Evolutionary conservation across 148 eudicot species (phyloP), one percentile per base, ranked within the genome.

Genomic region (Fallopia convolvulus): DNA sequence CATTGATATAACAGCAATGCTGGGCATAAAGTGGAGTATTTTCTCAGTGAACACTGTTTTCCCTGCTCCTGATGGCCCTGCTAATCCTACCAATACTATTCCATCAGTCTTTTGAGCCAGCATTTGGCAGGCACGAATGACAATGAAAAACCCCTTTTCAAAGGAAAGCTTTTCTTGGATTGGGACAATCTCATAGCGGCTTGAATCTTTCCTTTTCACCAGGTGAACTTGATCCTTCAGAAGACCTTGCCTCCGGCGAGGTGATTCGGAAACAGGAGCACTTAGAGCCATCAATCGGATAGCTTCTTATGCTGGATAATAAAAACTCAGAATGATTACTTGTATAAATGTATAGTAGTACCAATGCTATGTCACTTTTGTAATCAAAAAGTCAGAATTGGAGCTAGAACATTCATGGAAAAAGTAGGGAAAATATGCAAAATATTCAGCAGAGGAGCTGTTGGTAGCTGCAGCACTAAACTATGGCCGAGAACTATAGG

Each of bases 21-120:
- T 88, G 6, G 98, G 97, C 95, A 90, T 88, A 75, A 90, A 94
- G 79, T 86, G 88, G 42, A 88, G 84, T 76, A 94, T 84, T 81
- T 94, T 94, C 79, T 94, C 98, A 32, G 97, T 94, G 76, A 94
- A 92, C 55, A 87, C 87, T 74, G 91, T 89, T 82, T 94, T 94
- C 70, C 97, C 98, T 52, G 98, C 97, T 72, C 98, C 98, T 32
- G 97, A 94, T 30, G 97, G 98, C 74, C 98, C 98, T 52, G 98
- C 98, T 78, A 94, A 14, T 55, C 98, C 97, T 30, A 94, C 89
- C 65, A 94, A 78, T 84, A 90, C 85, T 15, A 92, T 84, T 56
- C 98, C 97, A 46, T 90, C 92, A 83, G 90, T 94, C 77, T 89
- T 94, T 66, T 92, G 97, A 44, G 92, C 86, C 78, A 94, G 83